Conservation (phyloP, 129 eudicot genomes). For the Arctium lappa region DNA sequence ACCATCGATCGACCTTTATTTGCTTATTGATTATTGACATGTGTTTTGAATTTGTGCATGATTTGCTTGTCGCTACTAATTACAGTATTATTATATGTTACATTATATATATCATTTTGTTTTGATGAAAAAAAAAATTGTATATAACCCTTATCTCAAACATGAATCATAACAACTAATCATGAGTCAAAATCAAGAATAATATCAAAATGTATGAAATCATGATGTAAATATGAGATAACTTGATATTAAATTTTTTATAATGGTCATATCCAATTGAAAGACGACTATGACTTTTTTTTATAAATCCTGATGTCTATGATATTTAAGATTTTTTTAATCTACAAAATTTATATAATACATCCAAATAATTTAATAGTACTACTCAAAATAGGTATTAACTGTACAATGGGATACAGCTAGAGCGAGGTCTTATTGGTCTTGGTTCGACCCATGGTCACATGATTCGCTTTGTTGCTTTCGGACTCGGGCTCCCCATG, state of each 20-base stretch:
- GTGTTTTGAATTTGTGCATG: too few relatives aligned
- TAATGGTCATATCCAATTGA: neutral
- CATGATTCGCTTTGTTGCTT: conserved; percentile 12
- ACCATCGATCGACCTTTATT: too few relatives aligned
- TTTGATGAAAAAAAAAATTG: too few relatives aligned
- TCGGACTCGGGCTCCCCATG: conserved; percentile 46
- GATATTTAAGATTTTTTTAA: neutral
- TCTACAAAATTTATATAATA: neutral
- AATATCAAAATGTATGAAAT: neutral
- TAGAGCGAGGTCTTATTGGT: neutral
- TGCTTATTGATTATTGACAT: too few relatives aligned
- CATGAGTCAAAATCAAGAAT: neutral
- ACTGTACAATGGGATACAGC: neutral
- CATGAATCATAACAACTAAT: too few relatives aligned
- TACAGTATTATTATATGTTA: too few relatives aligned
- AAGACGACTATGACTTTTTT: neutral
- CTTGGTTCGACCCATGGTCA: neutral
- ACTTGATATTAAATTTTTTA: neutral
- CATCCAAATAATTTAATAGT: neutral
- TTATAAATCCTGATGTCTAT: neutral
- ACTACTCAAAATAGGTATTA: neutral
- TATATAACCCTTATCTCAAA: too few relatives aligned
- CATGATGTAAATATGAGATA: neutral
- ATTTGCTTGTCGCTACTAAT: too few relatives aligned
- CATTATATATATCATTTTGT: too few relatives aligned